phyloP scores from a whole-genome alignment of 768 basidiomycete species.

The Leccinum aurantiacum region DNA sequence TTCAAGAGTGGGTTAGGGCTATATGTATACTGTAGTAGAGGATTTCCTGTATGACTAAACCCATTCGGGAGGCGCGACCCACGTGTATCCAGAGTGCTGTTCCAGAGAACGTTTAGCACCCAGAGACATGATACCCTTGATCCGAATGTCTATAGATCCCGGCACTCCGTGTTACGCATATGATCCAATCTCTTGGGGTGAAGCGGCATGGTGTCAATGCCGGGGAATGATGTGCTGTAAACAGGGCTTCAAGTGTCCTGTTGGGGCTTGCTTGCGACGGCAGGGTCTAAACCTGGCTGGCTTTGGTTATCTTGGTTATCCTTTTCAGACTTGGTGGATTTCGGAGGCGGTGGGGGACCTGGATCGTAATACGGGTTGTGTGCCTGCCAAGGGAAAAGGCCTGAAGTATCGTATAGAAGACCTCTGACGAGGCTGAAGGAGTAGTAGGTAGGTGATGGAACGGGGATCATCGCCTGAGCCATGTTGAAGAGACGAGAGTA shows the following conservation, averaged over 20 bases:
- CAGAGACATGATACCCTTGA: neutral
- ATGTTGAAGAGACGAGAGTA: constrained; percentile 49
- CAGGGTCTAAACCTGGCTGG: neutral
- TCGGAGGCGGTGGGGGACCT: constrained; percentile 61
- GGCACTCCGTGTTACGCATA: neutral
- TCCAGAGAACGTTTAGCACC: neutral
- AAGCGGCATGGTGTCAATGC: neutral
- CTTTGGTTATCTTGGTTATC: constrained; percentile 7
- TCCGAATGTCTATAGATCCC: neutral
- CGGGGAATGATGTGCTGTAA: neutral
- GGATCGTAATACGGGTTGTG: constrained; percentile 71
- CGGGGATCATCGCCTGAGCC: constrained; percentile 35
- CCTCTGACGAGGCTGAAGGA: constrained; percentile 57
- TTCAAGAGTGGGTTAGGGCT: neutral
- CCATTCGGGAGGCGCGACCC: neutral
- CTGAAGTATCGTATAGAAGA: constrained; percentile 39
- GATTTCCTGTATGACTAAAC: neutral
- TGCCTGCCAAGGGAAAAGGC: constrained; percentile 46
- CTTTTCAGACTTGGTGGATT: constrained; percentile 22
- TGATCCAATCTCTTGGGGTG: neutral
- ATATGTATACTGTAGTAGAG: neutral
- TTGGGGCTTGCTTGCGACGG: neutral
- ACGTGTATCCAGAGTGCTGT: neutral
- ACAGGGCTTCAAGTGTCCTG: neutral
- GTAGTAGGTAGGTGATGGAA: constrained; percentile 45